Evolutionary conservation across 1,139 yeast genomes (phyloP).

Genomic region (Geotrichum cucujoidarum): DNA sequence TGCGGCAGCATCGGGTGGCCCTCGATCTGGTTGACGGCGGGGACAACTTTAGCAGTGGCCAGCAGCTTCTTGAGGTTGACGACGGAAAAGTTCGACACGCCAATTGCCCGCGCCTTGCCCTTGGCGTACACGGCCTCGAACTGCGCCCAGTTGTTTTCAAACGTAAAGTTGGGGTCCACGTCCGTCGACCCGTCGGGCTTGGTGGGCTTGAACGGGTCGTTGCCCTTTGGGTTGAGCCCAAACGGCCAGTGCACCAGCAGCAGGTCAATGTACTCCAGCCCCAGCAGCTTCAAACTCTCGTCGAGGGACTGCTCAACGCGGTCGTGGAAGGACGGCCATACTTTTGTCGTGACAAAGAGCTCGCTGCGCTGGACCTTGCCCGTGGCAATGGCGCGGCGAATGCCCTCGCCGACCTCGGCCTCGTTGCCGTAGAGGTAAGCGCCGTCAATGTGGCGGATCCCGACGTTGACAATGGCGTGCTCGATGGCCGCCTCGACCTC

Average conservation of each 20-base stretch:
- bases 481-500: slow-evolving; percentile 34
- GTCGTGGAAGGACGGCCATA: slow-evolving; percentile 73
- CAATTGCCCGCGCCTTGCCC: slow-evolving; percentile 64
- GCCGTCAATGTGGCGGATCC: slow-evolving; percentile 62
- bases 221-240: slow-evolving; percentile 45
- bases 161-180: slow-evolving; percentile 48
- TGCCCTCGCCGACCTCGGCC: slow-evolving; percentile 49
- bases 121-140: slow-evolving; percentile 56
- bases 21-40: slow-evolving; percentile 72
- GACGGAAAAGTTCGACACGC: slow-evolving; percentile 74
- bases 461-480: slow-evolving; percentile 33
- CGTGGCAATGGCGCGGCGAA: slow-evolving; percentile 29
- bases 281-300: slow-evolving; percentile 58
- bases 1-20: slow-evolving; percentile 74
- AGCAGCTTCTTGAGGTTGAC: slow-evolving; percentile 50
- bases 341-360: slow-evolving; percentile 67
- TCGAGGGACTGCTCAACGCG: slow-evolving; percentile 57
- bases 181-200: slow-evolving; percentile 43
- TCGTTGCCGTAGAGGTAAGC: slow-evolving; percentile 57
- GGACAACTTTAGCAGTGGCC: slow-evolving; percentile 50
- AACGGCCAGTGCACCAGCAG: slow-evolving; percentile 88
- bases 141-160: slow-evolving; percentile 61
- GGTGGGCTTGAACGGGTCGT: slow-evolving; percentile 41
- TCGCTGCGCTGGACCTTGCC: slow-evolving; percentile 48
- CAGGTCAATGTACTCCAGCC: slow-evolving; percentile 77